Evolutionary conservation across 257 asterid genomes (phyloP), one percentile per base, ranked within the genome.

Genomic region (Ballota nigra): DNA sequence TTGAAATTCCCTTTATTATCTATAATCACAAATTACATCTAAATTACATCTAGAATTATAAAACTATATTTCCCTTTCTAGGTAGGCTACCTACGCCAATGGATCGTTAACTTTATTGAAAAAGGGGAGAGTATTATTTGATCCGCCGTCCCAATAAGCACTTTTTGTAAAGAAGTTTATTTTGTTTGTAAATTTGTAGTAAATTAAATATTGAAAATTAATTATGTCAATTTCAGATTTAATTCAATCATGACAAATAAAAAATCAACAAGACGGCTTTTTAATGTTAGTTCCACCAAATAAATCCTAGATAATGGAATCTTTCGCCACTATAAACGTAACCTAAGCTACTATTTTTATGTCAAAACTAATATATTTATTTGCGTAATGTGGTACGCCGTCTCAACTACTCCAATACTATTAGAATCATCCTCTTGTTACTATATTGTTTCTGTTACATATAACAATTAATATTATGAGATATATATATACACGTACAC

Each of bases 271-370:
- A 47, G 20, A 34, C 41, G 13, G 36, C 4, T 22, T 63, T 15
- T 10, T 63, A 64, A 38, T 36, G 18, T 23, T 56, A 57, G 45
- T 23, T 43, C 33, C 68, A 26, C 29, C 49, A 70, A 38, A 43
- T 59, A 70, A 15, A 43, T 59, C 43, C 20, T 38, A 41, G 45
- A 53, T 53, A 8, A 34, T 51, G 66, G 49, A 73, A 73, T 73
- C 78, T 73, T 55, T 28, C 40, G 56, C 40, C 67, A 57, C 66
- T 23, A 64, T 1, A 31, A 73, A 64, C 34, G 16, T 55, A 36
- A 52, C 71, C 7, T 38, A 6, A 16, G 43, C 19, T 49, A 4
- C 63, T 8, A 29, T 52, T 72, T 52, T 72, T 4, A 49, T 58
- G 66, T 33, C 12, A 23, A 20, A 49, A 63, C 11, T 47, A 34